Percentiles rank a stretch among this genome's conserved stretches.
phyloP scores from a whole-genome alignment of 2,329 filamentous ascomycete species.

The Alternaria postmessia region DNA sequence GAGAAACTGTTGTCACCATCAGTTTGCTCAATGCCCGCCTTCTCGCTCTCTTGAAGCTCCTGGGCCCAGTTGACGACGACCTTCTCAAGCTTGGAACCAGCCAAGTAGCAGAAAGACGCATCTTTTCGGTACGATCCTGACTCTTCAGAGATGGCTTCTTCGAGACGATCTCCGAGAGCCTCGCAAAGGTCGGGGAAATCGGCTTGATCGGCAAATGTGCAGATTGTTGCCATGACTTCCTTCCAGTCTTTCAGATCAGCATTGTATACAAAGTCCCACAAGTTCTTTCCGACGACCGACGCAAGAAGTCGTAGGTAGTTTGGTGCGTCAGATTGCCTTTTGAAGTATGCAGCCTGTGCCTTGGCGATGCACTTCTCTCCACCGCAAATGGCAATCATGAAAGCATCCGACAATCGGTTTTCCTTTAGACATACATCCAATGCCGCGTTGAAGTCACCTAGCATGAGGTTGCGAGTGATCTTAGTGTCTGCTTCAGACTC shows the following conservation, averaged over 20 bases:
- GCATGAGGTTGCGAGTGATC: constrained; percentile 86
- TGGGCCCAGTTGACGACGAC: constrained; percentile 93
- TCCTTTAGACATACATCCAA: constrained; percentile 89
- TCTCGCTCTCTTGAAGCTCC: constrained; percentile 85
- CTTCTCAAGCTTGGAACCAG: constrained; percentile 96
- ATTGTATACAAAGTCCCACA: constrained; percentile 98
- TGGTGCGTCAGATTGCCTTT: constrained; percentile 79
- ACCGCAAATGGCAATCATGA: constrained; percentile 97
- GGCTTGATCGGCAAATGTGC: constrained; percentile 89
- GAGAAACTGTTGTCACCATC: constrained; percentile 85
- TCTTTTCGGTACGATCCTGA: constrained; percentile 72
- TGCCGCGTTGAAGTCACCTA: constrained; percentile 90
- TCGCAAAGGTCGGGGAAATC: constrained; percentile 97
- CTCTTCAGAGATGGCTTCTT: constrained; percentile 69
- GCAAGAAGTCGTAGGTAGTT: constrained; percentile 91
- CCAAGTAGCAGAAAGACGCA: constrained; percentile 94
- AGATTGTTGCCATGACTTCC: constrained; percentile 93
- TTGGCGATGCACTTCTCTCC: constrained; percentile 93
- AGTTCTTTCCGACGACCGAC: constrained; percentile 93
- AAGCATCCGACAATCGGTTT: constrained; percentile 91
- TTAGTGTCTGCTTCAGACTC: constrained; percentile 84
- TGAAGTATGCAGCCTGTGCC: constrained; percentile 89
- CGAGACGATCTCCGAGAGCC: constrained; percentile 87
- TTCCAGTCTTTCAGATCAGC: constrained; percentile 94
- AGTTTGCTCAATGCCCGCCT: constrained; percentile 73